Base-by-base conservation (phyloP, 306 rosid species). In the Ochetophila trinervis region DNA sequence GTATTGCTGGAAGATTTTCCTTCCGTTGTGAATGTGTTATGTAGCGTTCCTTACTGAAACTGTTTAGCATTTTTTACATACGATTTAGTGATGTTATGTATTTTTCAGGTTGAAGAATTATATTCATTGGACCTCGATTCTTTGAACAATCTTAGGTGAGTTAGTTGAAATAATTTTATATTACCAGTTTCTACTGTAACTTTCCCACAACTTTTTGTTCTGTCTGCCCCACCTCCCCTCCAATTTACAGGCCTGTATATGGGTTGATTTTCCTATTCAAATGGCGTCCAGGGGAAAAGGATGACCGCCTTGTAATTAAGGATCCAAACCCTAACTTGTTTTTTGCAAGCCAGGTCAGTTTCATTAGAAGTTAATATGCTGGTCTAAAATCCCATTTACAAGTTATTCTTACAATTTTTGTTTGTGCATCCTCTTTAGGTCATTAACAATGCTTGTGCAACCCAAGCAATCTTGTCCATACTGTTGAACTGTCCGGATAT, bases 221-320 rank as follows among this genome's bases (percentile, higher is more conserved):
- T 70, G 23, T 6, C 51, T 20, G 37, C 19, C 19, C 23, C 18
- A 20, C 14, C 63, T 15, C 45, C 0, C 42, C 68, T 68, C 45
- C 61, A 58, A 79, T 60, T 30, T 57, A 20, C 96, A 93, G 99
- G 88, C 99, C 99, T 56, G 87, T 93, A 47, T 87, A 87, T 72
- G 99, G 99, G 62, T 90, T 93, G 89, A 83, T 93, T 74, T 90
- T 93, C 77, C 91, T 93, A 74, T 93, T 93, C 91, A 93, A 93
- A 84, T 93, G 97, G 96, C 91, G 91, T 52, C 94, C 97, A 17
- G 97, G 99, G 68, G 99, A 94, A 68, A 94, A 83, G 81, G 99
- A 94, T 70, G 96, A 90, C 1, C 96, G 96, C 18, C 82, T 76
- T 44, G 90, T 94, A 51, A 82, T 90, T 56, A 86, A 94, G 79